phyloP scores from a whole-genome alignment of 1,139 yeast species.

The Taiozyma sp. region DNA sequence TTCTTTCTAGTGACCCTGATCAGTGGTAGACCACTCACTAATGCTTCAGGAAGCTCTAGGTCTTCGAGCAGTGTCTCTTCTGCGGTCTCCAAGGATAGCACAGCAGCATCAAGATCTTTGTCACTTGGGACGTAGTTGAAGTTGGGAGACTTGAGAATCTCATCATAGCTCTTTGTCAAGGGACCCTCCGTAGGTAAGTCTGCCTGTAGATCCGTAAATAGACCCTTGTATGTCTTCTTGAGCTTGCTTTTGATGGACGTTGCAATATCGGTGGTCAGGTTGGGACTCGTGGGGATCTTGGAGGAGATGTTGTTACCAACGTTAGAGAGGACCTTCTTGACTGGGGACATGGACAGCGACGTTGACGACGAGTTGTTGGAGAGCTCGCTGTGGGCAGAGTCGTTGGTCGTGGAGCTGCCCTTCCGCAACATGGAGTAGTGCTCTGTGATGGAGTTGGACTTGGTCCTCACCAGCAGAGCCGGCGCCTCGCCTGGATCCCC shows the following conservation, averaged over 20 bases:
- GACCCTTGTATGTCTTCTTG: conserved; percentile 12
- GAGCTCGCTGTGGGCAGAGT: conserved; percentile 5
- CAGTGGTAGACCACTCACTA: conserved; percentile 36
- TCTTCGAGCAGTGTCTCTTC: conserved; percentile 14
- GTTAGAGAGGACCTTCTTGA: conserved; percentile 6
- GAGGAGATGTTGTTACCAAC: background rate
- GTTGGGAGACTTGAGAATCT: conserved; percentile 7
- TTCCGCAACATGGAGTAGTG: conserved; percentile 16
- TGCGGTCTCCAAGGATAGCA: conserved; percentile 5
- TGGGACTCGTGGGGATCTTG: background rate
- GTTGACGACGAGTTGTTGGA: conserved; percentile 4
- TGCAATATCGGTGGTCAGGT: conserved; percentile 5
- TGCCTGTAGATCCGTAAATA: conserved; percentile 4
- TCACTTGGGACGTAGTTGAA: conserved; percentile 1
- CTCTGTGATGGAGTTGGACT: conserved; percentile 10
- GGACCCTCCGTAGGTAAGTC: conserved; percentile 19
- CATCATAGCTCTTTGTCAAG: conserved; percentile 19
- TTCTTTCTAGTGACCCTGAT: conserved; percentile 68
- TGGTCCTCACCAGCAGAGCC: background rate
- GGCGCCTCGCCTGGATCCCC: conserved; percentile 1
- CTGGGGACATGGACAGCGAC: conserved; percentile 4
- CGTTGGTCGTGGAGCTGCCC: conserved; percentile 4
- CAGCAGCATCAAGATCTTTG: background rate
- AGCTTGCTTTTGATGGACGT: conserved; percentile 10
- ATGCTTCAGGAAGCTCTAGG: conserved; percentile 27